A percentile compares a stretch with the other conserved stretches of the same genome.
Conservation (phyloP, 169 alveolate species). For the Eimeria sp. region DNA sequence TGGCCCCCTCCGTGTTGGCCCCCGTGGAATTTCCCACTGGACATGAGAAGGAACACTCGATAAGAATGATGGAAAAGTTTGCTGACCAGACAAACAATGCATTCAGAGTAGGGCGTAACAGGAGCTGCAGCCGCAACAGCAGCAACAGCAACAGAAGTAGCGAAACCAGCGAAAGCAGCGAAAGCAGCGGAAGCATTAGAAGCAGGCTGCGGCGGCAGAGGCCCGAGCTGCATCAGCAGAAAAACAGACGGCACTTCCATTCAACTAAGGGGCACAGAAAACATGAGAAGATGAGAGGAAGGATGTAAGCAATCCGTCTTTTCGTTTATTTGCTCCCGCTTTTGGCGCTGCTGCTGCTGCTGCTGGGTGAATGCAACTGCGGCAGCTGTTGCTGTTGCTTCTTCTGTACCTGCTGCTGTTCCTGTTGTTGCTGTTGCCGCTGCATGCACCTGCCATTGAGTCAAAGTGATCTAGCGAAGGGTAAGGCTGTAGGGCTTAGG, state of each 20-base stretch:
- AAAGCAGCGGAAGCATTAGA: background rate
- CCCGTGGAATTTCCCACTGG: background rate
- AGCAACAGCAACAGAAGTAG: conserved; percentile 10
- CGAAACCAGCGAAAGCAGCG: background rate
- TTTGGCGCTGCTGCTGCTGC: too few species aligned
- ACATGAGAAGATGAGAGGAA: background rate
- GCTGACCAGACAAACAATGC: background rate
- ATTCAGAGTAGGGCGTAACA: background rate
- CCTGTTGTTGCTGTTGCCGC: background rate
- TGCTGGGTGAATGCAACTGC: background rate
- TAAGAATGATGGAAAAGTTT: background rate
- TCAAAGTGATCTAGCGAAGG: background rate
- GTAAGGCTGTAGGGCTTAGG: background rate
- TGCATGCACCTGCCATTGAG: background rate
- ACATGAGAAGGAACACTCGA: background rate
- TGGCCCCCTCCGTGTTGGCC: conserved; percentile 13
- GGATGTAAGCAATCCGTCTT: background rate
- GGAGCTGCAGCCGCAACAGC: conserved; percentile 17
- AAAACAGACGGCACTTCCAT: background rate
- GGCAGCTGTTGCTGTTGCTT: background rate
- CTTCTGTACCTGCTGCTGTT: background rate
- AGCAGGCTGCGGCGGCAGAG: conserved; percentile 7
- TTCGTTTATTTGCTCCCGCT: too few species aligned
- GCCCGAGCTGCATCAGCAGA: background rate
- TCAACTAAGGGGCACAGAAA: background rate